Evolutionary conservation across 148 eudicot species (phyloP), one percentile per base, ranked within the genome.

Genomic region (Suaeda aralocaspica): DNA sequence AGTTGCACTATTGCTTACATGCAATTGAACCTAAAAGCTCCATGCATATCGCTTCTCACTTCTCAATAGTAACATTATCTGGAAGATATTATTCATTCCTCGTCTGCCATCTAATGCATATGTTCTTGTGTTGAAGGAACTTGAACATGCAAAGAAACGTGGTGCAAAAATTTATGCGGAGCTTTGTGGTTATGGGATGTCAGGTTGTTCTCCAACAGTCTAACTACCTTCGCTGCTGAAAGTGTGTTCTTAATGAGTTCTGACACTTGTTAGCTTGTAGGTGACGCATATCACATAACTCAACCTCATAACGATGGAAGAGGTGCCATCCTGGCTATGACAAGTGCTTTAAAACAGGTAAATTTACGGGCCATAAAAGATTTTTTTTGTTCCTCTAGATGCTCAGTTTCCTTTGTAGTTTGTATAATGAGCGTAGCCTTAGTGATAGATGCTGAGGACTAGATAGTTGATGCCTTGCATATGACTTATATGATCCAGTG

Each of bases 291-390:
- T 76, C 98, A 93, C 73, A 93, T 93, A 71, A 93, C 98, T 45
- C 95, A 93, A 72, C 98, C 98, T 63, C 92, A 93, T 76, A 72
- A 51, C 70, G 92, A 89, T 78, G 98, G 97, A 78, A 87, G 91
- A 83, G 98, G 98, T 69, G 98, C 98, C 60, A 76, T 83, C 70
- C 82, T 93, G 83, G 98, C 98, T 72, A 93, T 93, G 98, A 82
- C 77, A 34, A 90, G 86, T 76, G 92, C 98, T 76, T 64, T 93
- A 59, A 84, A 83, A 72, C 98, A 92, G 98, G 98, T 90, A 69
- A 30, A 26, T 18, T 18, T 55, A 26, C 44, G 51, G 64, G 55
- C 64, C 18, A 25, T 61, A 34, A n/a, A 15, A 52, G 26, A n/a
- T n/a, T 52, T 50, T 34, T 19, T 41, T 19, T 50, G 29, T 67